Percentiles rank a stretch among this genome's conserved stretches.
Evolutionary conservation across 2,329 filamentous ascomycete genomes (phyloP).

Genomic region (Chaetomium strumarium): DNA sequence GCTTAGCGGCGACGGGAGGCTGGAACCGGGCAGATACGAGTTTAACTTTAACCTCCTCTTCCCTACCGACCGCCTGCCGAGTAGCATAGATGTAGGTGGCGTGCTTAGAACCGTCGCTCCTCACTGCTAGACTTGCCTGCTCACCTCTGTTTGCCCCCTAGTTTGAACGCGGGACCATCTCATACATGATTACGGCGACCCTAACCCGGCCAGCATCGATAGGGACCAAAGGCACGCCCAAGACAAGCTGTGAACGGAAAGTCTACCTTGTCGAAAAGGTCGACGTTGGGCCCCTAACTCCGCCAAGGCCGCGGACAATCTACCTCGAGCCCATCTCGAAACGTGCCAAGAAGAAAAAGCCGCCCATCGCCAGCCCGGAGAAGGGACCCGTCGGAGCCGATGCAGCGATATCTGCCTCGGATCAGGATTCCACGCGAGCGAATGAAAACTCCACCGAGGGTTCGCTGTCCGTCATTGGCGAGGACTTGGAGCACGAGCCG

Average conservation of each 20-base stretch:
- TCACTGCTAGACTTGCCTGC: not conserved
- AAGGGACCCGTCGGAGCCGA: slow-evolving; percentile 33
- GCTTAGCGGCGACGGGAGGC: slow-evolving; percentile 68
- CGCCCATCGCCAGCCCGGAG: slow-evolving; percentile 41
- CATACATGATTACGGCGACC: slow-evolving; percentile 85
- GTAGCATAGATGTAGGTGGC: slow-evolving; percentile 81
- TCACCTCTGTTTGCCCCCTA: slow-evolving; percentile 34
- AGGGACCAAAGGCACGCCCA: slow-evolving; percentile 47
- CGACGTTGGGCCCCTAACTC: slow-evolving; percentile 69
- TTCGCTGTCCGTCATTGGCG: slow-evolving; percentile 31
- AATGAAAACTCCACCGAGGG: slow-evolving; percentile 38
- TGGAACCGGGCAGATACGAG: slow-evolving; percentile 69
- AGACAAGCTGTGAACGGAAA: slow-evolving; percentile 72
- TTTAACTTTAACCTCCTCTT: slow-evolving; percentile 52
- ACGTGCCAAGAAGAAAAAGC: slow-evolving; percentile 57
- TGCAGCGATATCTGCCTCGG: slow-evolving; percentile 32
- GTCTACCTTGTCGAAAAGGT: slow-evolving; percentile 75
- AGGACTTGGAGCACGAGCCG: slow-evolving; percentile 36
- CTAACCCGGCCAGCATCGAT: slow-evolving; percentile 85
- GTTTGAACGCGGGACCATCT: slow-evolving; percentile 93
- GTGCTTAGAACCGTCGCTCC: not conserved
- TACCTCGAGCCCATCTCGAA: slow-evolving; percentile 82
- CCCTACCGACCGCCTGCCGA: slow-evolving; percentile 52
- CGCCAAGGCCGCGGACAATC: slow-evolving; percentile 75
- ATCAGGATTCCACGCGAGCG: slow-evolving; percentile 33